Base-by-base conservation (phyloP, 2,329 filamentous ascomycete species). In the Penicillium hordei region DNA sequence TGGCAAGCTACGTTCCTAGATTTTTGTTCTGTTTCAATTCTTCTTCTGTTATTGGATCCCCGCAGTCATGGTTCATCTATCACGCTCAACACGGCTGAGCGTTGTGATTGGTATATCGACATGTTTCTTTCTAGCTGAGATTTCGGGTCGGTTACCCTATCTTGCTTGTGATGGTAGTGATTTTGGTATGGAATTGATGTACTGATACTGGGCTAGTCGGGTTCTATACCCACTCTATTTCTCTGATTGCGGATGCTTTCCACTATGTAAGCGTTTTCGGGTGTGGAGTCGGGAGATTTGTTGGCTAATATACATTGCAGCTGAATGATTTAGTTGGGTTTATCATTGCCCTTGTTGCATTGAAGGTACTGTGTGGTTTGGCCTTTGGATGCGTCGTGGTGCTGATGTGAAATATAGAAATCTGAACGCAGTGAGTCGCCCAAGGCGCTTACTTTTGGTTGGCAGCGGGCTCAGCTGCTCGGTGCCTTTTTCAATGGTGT, bases 401-500 rank as follows among this genome's bases (percentile, higher is more conserved):
- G 17, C 57, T 61, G 39, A 62, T 31, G 39, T 33, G n/a, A 19
- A 21, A 3, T 17, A 4, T 48, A 72, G 65, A 87, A 86, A 73
- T 87, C 57, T 81, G 86, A 21, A 82, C 88, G 61, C 76, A 80
- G 42, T 76, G 74, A 82, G 5, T 82, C 82, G 1, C 87, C 87
- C 0, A 78, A 82, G 60, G 79, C 78, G 10, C 78, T 89, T 17
- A 84, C 88, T 0, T 92, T 89, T 64, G 89, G 89, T n/a, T 92
- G 88, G 89, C 86, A 89, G 56, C 82, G 89, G 33, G 88, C 89
- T 17, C 83, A 84, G n/a, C 72, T 91, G 1, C 78, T 93, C 0
- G 89, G 89, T 5, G 88, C 88, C 23, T 93, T 93, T 72, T 93
- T 92, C 80, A 93, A 93, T 66, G 89, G 89, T 15, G 86, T 87